Percentiles rank a stretch among this genome's conserved stretches.
Conservation (phyloP, 495 filamentous ascomycete species). For the Xylaria venustula region DNA sequence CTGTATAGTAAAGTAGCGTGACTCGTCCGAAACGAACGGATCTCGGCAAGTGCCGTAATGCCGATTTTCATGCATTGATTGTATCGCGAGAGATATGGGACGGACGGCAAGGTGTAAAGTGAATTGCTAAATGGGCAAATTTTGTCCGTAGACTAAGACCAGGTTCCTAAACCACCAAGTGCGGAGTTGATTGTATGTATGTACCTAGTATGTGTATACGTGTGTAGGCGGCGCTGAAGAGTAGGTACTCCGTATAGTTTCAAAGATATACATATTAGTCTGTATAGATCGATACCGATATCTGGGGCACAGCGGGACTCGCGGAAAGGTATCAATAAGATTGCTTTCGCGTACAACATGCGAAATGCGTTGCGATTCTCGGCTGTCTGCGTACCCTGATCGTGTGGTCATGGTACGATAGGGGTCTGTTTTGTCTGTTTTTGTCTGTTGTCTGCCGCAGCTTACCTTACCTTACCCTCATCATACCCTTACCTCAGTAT, state of each 20-base stretch:
- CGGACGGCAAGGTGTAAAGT: not conserved
- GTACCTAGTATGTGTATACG: no score
- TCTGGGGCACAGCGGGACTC: not conserved
- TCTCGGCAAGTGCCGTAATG: slow-evolving; percentile 1
- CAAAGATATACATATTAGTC: no score
- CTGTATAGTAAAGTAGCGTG: not conserved
- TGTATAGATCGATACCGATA: no score
- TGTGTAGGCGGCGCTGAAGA: no score
- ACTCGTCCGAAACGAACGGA: not conserved
- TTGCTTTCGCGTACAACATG: not conserved
- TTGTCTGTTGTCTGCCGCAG: not conserved
- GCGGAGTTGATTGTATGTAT: no score
- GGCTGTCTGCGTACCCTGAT: not conserved
- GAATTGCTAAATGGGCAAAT: not conserved
- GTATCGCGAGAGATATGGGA: no score
- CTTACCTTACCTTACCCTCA: not conserved
- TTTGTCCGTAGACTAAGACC: no score
- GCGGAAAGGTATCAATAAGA: not conserved
- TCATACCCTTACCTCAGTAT: not conserved
- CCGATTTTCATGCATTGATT: no score
- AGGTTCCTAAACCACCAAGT: no score
- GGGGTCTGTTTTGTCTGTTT: not conserved
- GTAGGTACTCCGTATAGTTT: no score
- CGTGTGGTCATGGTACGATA: slow-evolving; percentile 9
- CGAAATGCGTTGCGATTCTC: not conserved